Evolutionary conservation across 495 filamentous ascomycete genomes (phyloP), one percentile per base, ranked within the genome.

Genomic region (Aspergillus wentii): DNA sequence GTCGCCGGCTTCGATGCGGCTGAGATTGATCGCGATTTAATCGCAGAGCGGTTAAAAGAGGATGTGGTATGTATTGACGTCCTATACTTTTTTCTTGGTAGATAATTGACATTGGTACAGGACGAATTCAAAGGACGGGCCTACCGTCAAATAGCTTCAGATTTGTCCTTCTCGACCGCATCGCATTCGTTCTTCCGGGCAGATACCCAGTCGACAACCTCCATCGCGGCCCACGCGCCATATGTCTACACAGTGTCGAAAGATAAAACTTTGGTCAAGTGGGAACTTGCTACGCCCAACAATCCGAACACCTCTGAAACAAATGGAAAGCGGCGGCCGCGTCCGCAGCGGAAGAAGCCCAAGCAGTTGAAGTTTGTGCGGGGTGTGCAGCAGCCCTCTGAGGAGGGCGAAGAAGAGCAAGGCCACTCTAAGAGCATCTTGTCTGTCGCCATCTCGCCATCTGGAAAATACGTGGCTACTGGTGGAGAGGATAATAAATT

Each of bases 111-210:
- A n/a, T 29, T 16, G 17, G 35, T 35, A 9, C 20, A 76, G 61
- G 91, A 94, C 17, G 91, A 95, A 59, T 77, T 82, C 34, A 97
- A 97, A 69, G 92, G 92, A 23, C 83, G 83, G 38, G 66, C 94
- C 10, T 95, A 95, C 63, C 76, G 87, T 29, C 74, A 74, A 45
- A 71, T 98, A 30, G 85, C 85, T 17, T 73, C 75, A 1, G 73
- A 84, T 32, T 68, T 90, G 32, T 68, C 79, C 31, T 81, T 89
- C 48, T 62, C 62, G 13, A 52, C 64, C 1, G 85, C 85, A 5
- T 61, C 69, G 2, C 69, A 82, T 57, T 79, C 79, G 0, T 74
- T 82, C 31, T 94, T 90, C 54, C 78, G 83, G 30, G 82, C 80
- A 53, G 79, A 89, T 65, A 78, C 79, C n/a, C 74, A 77, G 40